Evolutionary conservation across 768 basidiomycete genomes (phyloP).

Genomic region (Tephrocybe sp.): DNA sequence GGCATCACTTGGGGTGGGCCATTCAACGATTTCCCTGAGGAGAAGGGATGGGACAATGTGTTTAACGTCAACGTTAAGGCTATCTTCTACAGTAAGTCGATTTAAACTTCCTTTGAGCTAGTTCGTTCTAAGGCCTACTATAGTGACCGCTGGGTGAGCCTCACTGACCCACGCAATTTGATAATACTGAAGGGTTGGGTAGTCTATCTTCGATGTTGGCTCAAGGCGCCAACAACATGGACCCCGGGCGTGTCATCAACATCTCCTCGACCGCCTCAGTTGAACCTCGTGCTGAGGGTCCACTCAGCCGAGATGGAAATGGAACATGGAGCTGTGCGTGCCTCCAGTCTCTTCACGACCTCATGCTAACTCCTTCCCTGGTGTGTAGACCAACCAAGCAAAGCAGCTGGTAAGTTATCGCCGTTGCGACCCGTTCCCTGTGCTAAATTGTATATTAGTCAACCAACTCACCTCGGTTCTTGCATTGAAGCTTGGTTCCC

Average conservation of each 20-base stretch:
- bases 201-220: slow-evolving; percentile 60
- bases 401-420: slow-evolving; percentile 64
- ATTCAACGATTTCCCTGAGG: slow-evolving; percentile 71
- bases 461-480: slow-evolving; percentile 79
- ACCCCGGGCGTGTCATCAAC: slow-evolving; percentile 81
- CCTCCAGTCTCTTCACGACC: background rate
- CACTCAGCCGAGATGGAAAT: slow-evolving; percentile 50
- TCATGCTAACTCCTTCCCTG: slow-evolving; percentile 1
- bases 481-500: slow-evolving; percentile 60
- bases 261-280: slow-evolving; percentile 73
- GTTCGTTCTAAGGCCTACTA: background rate
- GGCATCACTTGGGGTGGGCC: slow-evolving; percentile 80
- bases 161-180: background rate
- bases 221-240: slow-evolving; percentile 60
- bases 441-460: too few relatives aligned
- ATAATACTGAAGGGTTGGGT: background rate
- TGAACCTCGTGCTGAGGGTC: slow-evolving; percentile 48
- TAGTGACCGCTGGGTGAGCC: slow-evolving; percentile 55
- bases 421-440: too few relatives aligned
- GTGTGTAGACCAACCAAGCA: slow-evolving; percentile 69
- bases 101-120: background rate
- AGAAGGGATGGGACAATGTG: slow-evolving; percentile 84
- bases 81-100: slow-evolving; percentile 70
- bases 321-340: slow-evolving; percentile 84
- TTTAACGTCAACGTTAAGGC: slow-evolving; percentile 85